Evolutionary conservation across 75 land plant species (phyloP), one percentile per base, ranked within the genome.

Genomic region (Sequoia sempervirens): DNA sequence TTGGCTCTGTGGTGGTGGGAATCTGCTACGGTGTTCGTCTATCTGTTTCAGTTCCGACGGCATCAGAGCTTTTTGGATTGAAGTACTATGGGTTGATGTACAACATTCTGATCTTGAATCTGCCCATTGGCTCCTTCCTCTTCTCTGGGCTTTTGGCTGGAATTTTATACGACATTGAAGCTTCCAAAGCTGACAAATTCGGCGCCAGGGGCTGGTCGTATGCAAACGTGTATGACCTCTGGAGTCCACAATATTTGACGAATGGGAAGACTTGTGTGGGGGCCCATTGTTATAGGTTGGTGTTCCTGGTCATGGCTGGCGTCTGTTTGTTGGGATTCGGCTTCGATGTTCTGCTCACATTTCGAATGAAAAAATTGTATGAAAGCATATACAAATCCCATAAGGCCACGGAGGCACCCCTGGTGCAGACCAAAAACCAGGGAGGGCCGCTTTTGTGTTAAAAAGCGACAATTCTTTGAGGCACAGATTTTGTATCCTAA

Each of bases 101-200:
- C 84, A 92, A 92, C 85, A 74, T 92, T 15, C 88, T 92, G 61
- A 92, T 91, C 37, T 85, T 92, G 74, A 91, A 91, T 86, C 89
- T 92, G 72, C 91, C 94, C 18, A 85, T 92, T 15, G 94, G 94
- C 26, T 92, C 94, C 45, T 89, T 92, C 86, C 91, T 92, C 83
- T 91, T 92, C 90, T 92, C 94, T 30, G 91, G 93, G 56, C 85
- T 92, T 61, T 89, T 92, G 41, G 93, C 94, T 14, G 94, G 94
- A 26, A 84, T 88, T 41, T 50, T 95, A 73, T 95, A 95, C 40
- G 96, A 95, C 79, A 38, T 82, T 13, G 87, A 95, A 80, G 95
- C 95, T 0, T 84, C 90, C 34, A 46, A 50, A 43, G 76, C 82
- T 20, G 41, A 74, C 20, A 38, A 34, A 37, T 5, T 74, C 4